Conservation (phyloP, 1,139 yeast species). For the Kodamaea anthophila region DNA sequence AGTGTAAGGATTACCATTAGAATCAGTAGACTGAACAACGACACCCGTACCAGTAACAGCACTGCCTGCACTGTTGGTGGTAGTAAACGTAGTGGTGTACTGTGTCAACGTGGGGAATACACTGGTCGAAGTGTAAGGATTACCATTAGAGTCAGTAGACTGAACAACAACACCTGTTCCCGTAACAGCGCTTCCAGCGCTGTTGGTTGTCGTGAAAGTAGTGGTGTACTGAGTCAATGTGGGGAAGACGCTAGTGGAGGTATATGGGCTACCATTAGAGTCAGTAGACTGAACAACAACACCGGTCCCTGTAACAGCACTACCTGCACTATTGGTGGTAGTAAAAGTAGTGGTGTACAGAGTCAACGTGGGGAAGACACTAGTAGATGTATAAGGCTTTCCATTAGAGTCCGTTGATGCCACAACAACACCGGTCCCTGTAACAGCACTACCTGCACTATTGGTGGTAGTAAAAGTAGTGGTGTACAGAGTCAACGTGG, state of each 20-base stretch:
- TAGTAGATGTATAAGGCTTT: slow-evolving; percentile 1
- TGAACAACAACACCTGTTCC: slow-evolving; percentile 6
- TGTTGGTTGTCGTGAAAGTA: slow-evolving; percentile 5
- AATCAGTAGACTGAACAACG: slow-evolving; percentile 9
- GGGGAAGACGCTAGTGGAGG: neutral
- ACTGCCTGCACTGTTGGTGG: slow-evolving; percentile 5
- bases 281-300: slow-evolving; percentile 6
- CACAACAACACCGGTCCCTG: slow-evolving; percentile 6
- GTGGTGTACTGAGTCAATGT: slow-evolving; percentile 7
- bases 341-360: slow-evolving; percentile 6
- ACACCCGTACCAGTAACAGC: slow-evolving; percentile 12
- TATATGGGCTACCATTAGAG: slow-evolving; percentile 1
- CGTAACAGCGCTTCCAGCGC: slow-evolving; percentile 5
- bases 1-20: slow-evolving; percentile 9
- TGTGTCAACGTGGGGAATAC: slow-evolving; percentile 2
- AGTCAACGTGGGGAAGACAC: too few relatives aligned
- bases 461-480: slow-evolving; percentile 6
- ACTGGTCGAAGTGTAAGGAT: slow-evolving; percentile 1
- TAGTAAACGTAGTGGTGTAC: slow-evolving; percentile 4
- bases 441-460: slow-evolving; percentile 4
- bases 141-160: slow-evolving; percentile 10
- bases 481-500: too few relatives aligned
- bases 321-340: slow-evolving; percentile 7
- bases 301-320: slow-evolving; percentile 5
- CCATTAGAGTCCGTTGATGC: slow-evolving; percentile 11